Conservation (phyloP, 768 basidiomycete genomes). For the Kwoniella sp. region DNA sequence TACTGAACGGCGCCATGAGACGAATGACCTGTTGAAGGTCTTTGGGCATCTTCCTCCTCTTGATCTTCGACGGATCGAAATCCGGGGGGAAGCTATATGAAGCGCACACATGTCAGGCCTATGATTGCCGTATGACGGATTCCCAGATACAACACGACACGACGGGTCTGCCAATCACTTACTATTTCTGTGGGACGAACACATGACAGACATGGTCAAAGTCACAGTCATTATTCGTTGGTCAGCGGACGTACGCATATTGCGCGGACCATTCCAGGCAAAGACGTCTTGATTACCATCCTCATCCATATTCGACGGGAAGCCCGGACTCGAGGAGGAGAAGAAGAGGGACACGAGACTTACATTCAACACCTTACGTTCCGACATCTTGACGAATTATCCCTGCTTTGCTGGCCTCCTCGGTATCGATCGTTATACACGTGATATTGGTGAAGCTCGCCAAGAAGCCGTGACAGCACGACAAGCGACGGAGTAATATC, state of each 20-base stretch:
- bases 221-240: neutral
- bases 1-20: constrained; percentile 99
- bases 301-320: too few relatives aligned
- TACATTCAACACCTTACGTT: constrained; percentile 75
- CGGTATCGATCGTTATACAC: too few relatives aligned
- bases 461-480: too few relatives aligned
- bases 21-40: constrained; percentile 97
- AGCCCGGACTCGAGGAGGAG: too few relatives aligned
- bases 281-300: too few relatives aligned
- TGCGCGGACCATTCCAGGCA: neutral
- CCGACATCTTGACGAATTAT: constrained; percentile 51
- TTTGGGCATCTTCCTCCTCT: constrained; percentile 82
- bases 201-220: constrained; percentile 1
- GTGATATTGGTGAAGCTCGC: too few relatives aligned
- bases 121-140: neutral
- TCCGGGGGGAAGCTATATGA: constrained; percentile 86
- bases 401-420: neutral
- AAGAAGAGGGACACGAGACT: constrained; percentile 15
- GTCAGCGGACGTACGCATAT: constrained; percentile 1
- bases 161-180: too few relatives aligned
- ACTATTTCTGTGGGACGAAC: constrained; percentile 32
- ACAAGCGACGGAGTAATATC: too few relatives aligned
- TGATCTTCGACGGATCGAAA: constrained; percentile 96
- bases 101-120: neutral
- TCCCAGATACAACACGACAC: too few relatives aligned